Evolutionary conservation across 108 stramenopile species (phyloP).

Genomic region (Phaeodactylum tricornutum): DNA sequence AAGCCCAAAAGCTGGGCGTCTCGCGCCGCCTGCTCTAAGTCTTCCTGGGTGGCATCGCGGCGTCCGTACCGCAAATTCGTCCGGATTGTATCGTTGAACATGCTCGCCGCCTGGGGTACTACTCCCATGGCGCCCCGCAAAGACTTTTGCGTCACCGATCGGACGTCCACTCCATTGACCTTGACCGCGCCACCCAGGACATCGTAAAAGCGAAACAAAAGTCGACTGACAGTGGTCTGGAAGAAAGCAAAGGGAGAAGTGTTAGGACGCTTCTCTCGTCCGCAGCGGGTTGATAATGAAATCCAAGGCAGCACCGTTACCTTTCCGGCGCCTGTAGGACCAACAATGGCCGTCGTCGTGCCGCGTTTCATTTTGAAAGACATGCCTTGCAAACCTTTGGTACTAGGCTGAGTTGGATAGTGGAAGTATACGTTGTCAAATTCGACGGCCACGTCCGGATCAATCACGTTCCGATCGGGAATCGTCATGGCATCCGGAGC

Average conservation of each 20-base stretch:
- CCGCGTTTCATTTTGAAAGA: constrained; percentile 88
- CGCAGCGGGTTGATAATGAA: too few species aligned
- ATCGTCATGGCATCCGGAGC: constrained; percentile 62
- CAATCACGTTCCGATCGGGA: constrained; percentile 28
- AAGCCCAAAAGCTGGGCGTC: constrained; percentile 77
- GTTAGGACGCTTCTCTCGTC: too few species aligned
- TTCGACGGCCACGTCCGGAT: constrained; percentile 80
- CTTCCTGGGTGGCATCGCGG: constrained; percentile 60
- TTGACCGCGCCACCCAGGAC: constrained; percentile 78
- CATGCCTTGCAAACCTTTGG: constrained; percentile 77
- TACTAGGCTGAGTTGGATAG: constrained; percentile 80
- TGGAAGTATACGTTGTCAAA: constrained; percentile 90
- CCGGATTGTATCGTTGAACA: constrained; percentile 93
- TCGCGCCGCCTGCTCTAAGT: constrained; percentile 55
- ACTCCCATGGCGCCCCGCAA: constrained; percentile 84
- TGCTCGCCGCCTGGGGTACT: constrained; percentile 84
- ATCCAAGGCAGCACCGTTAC: too few species aligned
- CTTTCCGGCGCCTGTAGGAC: constrained; percentile 84
- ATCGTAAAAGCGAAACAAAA: constrained; percentile 94
- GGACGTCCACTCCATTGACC: constrained; percentile 89
- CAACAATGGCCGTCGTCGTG: constrained; percentile 93
- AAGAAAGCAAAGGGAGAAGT: too few species aligned
- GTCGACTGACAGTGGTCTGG: constrained; percentile 88
- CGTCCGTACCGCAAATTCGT: constrained; percentile 83
- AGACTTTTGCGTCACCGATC: constrained; percentile 65